Base-by-base conservation (phyloP, 208 protist genomes). In the Leishmania major region DNA sequence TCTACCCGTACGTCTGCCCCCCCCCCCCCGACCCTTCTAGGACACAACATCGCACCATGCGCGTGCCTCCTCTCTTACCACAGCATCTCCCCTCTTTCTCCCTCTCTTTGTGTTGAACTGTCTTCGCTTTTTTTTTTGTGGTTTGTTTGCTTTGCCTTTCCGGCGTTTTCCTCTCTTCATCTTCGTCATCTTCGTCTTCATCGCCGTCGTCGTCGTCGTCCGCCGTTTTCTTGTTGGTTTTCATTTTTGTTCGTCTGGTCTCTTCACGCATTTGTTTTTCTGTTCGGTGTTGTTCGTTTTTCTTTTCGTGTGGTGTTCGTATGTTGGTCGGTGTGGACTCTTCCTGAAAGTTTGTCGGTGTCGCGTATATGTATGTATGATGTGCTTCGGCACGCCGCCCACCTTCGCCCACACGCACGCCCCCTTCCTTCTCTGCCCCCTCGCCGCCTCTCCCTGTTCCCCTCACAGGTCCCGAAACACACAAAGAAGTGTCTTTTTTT, bases 251-350 rank as follows among this genome's bases (percentile, higher is more conserved):
- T 35, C 15, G 0, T 67, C 28, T 67, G 60, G 60, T 67, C 2
- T 37, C 28, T 67, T 35, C 5, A 5, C 28, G 60, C 60, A 3
- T 67, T 66, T 66, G 37, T 40, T 11, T 72, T 25, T 35, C 28
- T 64, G 3, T 43, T 47, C 8, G 7, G 25, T 22, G 0, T 40
- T 40, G 47, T 25, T 55, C 51, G 47, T 11, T 19, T 37, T 28
- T 79, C 76, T 73, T 84, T 62, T 87, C 28, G 81, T 22, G 66
- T 57, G 15, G 60, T 37, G 37, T 66, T 5, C 31, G 40, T 15
- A 10, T 15, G 60, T 62, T 62, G 57, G 57, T 40, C 10, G 0
- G 40, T 31, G 13, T 31, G 0, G n/a, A 19, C n/a, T 8, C 60
- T 37, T 37, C 25, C 28, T 11, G 25, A 25, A 62, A 62, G 19